Evolutionary conservation across 352 stramenopile species (phyloP).

Genomic region (Paralagenidium karlingii): DNA sequence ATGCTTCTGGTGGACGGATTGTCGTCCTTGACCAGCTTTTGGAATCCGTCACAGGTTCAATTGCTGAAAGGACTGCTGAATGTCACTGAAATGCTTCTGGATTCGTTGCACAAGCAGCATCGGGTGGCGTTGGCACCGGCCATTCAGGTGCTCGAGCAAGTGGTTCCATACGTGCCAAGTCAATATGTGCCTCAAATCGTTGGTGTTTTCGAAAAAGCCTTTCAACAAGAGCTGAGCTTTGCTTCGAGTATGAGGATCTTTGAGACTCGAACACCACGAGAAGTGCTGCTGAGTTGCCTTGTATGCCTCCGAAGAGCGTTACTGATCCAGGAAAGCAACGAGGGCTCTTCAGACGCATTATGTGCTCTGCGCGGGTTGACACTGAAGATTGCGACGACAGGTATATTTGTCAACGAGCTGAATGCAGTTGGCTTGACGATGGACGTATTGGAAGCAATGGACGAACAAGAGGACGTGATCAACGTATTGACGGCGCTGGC

Average conservation of each 20-base stretch:
- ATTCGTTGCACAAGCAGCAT: slow-evolving; percentile 70
- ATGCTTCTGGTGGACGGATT: slow-evolving; percentile 6
- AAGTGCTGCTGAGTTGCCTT: slow-evolving; percentile 67
- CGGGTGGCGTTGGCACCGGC: slow-evolving; percentile 51
- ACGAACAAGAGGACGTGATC: slow-evolving; percentile 37
- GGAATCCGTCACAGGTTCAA: slow-evolving; percentile 53
- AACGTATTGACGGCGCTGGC: slow-evolving; percentile 42
- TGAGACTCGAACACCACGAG: slow-evolving; percentile 44
- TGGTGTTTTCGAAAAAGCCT: slow-evolving; percentile 37
- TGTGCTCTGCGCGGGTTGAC: slow-evolving; percentile 38
- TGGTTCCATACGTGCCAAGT: no score
- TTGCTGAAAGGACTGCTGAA: slow-evolving; percentile 62
- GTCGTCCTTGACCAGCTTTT: slow-evolving; percentile 8
- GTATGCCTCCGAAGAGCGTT: slow-evolving; percentile 55
- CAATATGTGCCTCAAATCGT: no score
- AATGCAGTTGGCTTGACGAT: slow-evolving; percentile 29
- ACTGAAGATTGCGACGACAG: slow-evolving; percentile 59
- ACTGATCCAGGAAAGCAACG: slow-evolving; percentile 26
- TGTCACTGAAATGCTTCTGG: slow-evolving; percentile 50
- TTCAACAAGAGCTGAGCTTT: slow-evolving; percentile 66
- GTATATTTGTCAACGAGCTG: slow-evolving; percentile 56
- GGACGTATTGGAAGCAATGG: slow-evolving; percentile 37
- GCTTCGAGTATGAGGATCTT: slow-evolving; percentile 53
- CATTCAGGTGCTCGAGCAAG: slow-evolving; percentile 54
- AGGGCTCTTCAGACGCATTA: no score